Base-by-base conservation (phyloP, 129 eudicot genomes). In the Tanacetum coccineum region DNA sequence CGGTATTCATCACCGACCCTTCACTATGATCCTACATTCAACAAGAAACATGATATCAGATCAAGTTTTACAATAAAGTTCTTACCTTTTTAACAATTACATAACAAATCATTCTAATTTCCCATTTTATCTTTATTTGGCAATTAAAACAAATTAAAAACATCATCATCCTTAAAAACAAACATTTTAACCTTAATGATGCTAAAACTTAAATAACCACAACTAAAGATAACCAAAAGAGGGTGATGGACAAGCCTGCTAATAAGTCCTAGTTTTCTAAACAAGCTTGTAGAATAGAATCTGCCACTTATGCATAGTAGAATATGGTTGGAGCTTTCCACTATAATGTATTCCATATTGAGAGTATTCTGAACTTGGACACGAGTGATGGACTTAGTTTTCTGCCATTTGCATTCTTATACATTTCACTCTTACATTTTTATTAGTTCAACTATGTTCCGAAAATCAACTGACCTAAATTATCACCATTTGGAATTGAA, bases 11-110 rank as follows among this genome's bases (percentile, higher is more conserved):
- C n/a, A 46, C 80, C 4, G 80, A 68, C 9, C 74, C 80, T 61
- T 75, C 80, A 40, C 80, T 68, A 9, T 15, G 74, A 75, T 75
- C 80, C 80, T 75, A 52, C 70, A 68, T 68, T 59, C 12, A 68
- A 49, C 48, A 68, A 59, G 4, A 60, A 68, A 60, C 56, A 54
- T 10, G 9, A 10, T 19, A 73, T 40, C 61, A 48, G 47, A 75
- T 61, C 42, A 50, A 64, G 40, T 26, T 60, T 74, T 22, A 59
- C 4, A 50, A 19, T 47, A 48, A 20, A 66, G 14, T 8, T 42
- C 5, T 39, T 21, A 14, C 18, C 48, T 76, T 63, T 10, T 17
- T 3, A 4, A 46, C 9, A 76, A 28, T 28, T 3, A 28, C 4
- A 28, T 28, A 28, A 3, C 3, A 28, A 28, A 28, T 28, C 32